Conservation (phyloP, 2,329 filamentous ascomycete species). For the Capronia epimyces region DNA sequence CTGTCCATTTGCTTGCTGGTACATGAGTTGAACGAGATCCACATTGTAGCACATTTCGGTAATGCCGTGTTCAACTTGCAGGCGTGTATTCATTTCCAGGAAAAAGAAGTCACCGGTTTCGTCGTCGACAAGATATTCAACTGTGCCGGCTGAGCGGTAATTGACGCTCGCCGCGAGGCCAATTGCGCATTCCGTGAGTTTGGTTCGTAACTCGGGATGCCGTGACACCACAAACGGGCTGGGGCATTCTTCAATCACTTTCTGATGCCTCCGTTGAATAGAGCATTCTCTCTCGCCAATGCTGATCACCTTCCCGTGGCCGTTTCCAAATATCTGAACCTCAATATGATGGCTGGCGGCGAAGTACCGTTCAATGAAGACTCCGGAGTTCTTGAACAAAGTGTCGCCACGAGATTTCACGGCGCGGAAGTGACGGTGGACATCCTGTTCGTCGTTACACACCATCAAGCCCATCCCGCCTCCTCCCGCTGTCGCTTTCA, state of each 20-base stretch:
- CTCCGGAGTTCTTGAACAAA: slow-evolving; percentile 75
- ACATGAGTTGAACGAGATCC: slow-evolving; percentile 52
- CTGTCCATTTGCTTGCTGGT: slow-evolving; percentile 50
- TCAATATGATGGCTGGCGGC: slow-evolving; percentile 69
- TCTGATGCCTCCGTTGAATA: slow-evolving; percentile 79
- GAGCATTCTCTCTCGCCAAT: slow-evolving; percentile 85
- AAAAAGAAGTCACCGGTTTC: slow-evolving; percentile 71
- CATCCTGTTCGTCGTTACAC: slow-evolving; percentile 62
- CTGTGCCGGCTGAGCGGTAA: slow-evolving; percentile 81
- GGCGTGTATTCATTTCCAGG: slow-evolving; percentile 36
- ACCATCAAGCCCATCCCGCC: slow-evolving; percentile 82
- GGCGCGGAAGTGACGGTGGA: slow-evolving; percentile 61
- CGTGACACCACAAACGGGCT: background rate
- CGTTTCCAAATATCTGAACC: slow-evolving; percentile 45
- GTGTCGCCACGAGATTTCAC: slow-evolving; percentile 69
- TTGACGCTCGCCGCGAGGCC: slow-evolving; percentile 31
- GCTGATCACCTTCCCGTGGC: slow-evolving; percentile 69
- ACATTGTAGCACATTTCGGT: slow-evolving; percentile 53
- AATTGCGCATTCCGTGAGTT: background rate
- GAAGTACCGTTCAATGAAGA: slow-evolving; percentile 80
- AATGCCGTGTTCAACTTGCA: slow-evolving; percentile 51
- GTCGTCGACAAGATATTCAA: slow-evolving; percentile 86
- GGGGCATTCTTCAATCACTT: slow-evolving; percentile 83
- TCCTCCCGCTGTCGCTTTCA: slow-evolving; percentile 74
- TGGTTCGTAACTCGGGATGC: background rate